Percentiles rank a stretch among this genome's conserved stretches.
These are phyloP conservation scores for Fusarium sp. DNA, from an alignment of 2,329 filamentous ascomycete species.

Conservation along the genomic window DNA sequence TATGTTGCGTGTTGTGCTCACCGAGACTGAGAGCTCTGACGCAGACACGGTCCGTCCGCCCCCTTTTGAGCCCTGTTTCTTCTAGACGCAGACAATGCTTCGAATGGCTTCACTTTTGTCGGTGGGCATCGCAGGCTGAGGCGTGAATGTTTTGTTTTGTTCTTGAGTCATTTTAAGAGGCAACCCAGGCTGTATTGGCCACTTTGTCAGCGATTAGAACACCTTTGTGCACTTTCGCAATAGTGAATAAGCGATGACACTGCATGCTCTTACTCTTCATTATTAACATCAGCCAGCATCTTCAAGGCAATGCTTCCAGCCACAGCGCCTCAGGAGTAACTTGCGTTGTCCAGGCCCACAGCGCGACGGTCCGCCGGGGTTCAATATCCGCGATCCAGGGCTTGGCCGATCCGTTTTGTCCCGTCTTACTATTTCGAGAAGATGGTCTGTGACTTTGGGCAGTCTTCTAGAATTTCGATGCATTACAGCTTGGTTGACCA, in stretches of 20 bases:
- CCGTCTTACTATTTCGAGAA: not conserved
- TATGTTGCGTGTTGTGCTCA: conserved; percentile 27
- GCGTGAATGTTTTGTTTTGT: not conserved
- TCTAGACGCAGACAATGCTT: not conserved
- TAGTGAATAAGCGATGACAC: not conserved
- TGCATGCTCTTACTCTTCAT: not conserved
- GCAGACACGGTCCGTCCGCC: conserved; percentile 26
- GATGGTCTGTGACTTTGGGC: not conserved
- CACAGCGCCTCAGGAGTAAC: not conserved
- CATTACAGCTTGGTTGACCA: not conserved
- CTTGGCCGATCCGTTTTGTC: not conserved
- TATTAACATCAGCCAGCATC: not conserved
- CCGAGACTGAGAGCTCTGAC: conserved; percentile 23
- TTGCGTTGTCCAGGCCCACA: not conserved
- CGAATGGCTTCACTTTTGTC: not conserved
- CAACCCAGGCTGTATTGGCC: not conserved
- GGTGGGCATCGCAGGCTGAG: not conserved
- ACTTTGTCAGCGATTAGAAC: not conserved
- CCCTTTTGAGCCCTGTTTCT: conserved; percentile 16
- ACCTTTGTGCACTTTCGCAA: not conserved
- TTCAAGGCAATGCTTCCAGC: not conserved
- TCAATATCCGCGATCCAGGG: conserved; percentile 32
- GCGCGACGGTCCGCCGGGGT: conserved; percentile 19
- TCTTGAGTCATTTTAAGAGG: not conserved
- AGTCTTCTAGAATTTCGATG: conserved; percentile 34